A percentile compares a stretch with the other conserved stretches of the same genome.
Conservation (phyloP, 2,329 filamentous ascomycete species). For the Xylariaceae sp. region DNA sequence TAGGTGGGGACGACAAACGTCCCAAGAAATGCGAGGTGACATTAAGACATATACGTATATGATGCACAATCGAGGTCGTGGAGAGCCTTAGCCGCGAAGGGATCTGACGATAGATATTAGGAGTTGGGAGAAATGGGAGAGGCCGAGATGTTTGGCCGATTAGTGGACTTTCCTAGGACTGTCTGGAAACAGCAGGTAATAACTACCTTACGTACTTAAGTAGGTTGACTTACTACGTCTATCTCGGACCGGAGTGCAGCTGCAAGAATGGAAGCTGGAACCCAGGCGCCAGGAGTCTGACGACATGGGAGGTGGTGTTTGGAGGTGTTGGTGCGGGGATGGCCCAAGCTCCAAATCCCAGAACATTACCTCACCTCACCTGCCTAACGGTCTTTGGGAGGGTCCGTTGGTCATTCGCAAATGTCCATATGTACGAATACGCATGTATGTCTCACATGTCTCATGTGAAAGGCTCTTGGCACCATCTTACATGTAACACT, state of each 20-base stretch:
- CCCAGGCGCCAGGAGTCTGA: no score
- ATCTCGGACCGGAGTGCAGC: neutral
- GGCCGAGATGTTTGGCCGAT: no score
- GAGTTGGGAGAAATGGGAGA: neutral
- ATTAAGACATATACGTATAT: conserved; percentile 17
- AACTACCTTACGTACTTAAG: neutral
- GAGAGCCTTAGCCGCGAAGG: neutral
- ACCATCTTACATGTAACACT: neutral
- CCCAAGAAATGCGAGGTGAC: conserved; percentile 7
- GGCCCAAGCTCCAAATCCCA: conserved; percentile 39
- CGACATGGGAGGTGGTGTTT: neutral
- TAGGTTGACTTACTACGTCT: neutral
- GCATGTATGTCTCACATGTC: no score
- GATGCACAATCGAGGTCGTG: conserved; percentile 4
- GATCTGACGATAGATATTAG: neutral
- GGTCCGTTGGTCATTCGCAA: no score
- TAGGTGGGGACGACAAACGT: conserved; percentile 29
- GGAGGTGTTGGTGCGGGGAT: conserved; percentile 11
- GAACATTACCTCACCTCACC: neutral
- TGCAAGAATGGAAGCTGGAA: neutral
- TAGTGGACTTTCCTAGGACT: no score
- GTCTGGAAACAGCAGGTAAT: neutral
- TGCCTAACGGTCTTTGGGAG: no score
- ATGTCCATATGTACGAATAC: no score
- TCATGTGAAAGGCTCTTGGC: conserved; percentile 24